Evolutionary conservation across 2,329 filamentous ascomycete genomes (phyloP).

Genomic region (Aspergillus uvarum): DNA sequence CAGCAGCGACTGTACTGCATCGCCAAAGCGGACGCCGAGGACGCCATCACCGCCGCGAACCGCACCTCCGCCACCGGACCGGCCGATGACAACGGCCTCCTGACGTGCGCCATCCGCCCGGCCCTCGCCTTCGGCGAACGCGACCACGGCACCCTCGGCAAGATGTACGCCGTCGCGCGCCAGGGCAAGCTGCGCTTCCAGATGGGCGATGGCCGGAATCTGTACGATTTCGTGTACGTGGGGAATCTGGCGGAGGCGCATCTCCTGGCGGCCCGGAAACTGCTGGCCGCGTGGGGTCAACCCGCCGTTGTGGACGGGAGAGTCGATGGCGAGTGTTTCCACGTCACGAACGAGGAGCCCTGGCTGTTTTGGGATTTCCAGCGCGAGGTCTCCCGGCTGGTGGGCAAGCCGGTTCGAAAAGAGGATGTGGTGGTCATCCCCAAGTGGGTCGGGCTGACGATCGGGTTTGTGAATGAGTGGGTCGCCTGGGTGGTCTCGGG

Average conservation of each 20-base stretch:
- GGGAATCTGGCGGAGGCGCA: constrained; percentile 9
- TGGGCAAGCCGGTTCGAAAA: neutral
- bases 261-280: neutral
- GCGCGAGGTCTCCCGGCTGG: neutral
- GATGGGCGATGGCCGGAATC: constrained; percentile 7
- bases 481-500: neutral
- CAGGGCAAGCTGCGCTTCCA: constrained; percentile 5
- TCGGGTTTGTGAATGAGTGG: constrained; percentile 8
- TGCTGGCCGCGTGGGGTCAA: constrained; percentile 1
- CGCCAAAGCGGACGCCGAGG: constrained; percentile 9
- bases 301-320: neutral
- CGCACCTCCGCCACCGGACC: neutral
- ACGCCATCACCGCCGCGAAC: constrained; percentile 6
- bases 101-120: constrained; percentile 4
- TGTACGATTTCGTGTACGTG: constrained; percentile 8
- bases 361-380: constrained; percentile 14
- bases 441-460: constrained; percentile 6
- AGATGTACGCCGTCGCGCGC: constrained; percentile 5
- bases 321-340: constrained; percentile 8
- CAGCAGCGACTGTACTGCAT: constrained; percentile 9
- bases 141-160: constrained; percentile 3
- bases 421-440: constrained; percentile 7
- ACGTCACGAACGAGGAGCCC: constrained; percentile 5
- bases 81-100: neutral
- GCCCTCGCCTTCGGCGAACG: constrained; percentile 6